A percentile compares a stretch with the other conserved stretches of the same genome.
phyloP scores from a whole-genome alignment of 208 protist species.

The Angomonas ambiguus region DNA sequence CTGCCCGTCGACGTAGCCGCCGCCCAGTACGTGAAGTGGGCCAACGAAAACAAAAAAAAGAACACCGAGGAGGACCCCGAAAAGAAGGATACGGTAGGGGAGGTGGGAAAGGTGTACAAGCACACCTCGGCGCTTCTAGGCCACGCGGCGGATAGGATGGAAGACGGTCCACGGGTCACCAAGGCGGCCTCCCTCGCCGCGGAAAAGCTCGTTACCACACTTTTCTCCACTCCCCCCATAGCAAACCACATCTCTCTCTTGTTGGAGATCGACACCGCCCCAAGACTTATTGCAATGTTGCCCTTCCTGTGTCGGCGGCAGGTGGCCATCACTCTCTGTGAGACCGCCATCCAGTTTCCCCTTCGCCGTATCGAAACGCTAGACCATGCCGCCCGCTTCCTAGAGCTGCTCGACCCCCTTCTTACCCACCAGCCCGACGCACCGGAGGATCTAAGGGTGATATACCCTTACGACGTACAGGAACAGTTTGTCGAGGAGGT shows the following conservation, averaged over 20 bases:
- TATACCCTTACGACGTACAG: constrained; percentile 37
- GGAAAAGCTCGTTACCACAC: constrained; percentile 24
- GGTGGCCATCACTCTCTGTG: constrained; percentile 53
- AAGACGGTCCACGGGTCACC: constrained; percentile 16
- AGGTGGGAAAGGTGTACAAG: constrained; percentile 7
- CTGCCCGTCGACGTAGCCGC: background rate
- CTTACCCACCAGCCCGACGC: constrained; percentile 66
- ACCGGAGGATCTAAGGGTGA: constrained; percentile 19
- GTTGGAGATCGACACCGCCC: constrained; percentile 67
- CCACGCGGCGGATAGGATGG: constrained; percentile 10
- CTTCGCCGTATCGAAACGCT: constrained; percentile 31
- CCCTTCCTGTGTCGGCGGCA: constrained; percentile 51
- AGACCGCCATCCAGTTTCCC: constrained; percentile 28
- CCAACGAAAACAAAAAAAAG: background rate
- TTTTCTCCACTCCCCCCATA: constrained; percentile 22
- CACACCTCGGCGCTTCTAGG: constrained; percentile 15
- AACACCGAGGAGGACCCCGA: constrained; percentile 6
- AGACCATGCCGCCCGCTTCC: constrained; percentile 64
- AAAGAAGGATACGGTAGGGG: background rate
- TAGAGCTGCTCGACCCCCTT: constrained; percentile 84
- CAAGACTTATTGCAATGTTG: constrained; percentile 48
- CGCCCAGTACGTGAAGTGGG: background rate
- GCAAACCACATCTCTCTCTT: constrained; percentile 27
- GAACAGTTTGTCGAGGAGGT: constrained; percentile 93
- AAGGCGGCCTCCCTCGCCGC: constrained; percentile 23